Evolutionary conservation across 371 early-diverging fungal species (phyloP), one percentile per base, ranked within the genome.

Genomic region (Apophysomyces ossiformis): DNA sequence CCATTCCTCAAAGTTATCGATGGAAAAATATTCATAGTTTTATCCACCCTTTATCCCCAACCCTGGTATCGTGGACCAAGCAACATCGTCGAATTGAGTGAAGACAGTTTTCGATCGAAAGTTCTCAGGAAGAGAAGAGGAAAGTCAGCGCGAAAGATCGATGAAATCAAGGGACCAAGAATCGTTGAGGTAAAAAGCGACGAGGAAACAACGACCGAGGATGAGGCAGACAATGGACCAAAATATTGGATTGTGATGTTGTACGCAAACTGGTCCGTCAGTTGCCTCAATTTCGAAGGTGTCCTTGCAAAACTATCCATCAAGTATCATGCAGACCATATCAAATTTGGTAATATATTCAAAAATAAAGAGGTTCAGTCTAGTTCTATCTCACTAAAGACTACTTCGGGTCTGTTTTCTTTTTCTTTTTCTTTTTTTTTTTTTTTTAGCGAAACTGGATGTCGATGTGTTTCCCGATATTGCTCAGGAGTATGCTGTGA

Each of bases 11-110:
- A 39, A 15, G 59, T n/a, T 26, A 39, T 13, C 32, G 7, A 5
- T 46, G 39, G 44, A 37, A 26, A 26, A 37, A 41, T 46, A 44
- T 26, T 18, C 0, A 26, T 4, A 87, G 87, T 66, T 0, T 60
- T 87, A 37, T 87, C 85, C 15, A 75, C 81, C 16, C 57, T 82
- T 2, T 74, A 85, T 37, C 86, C 86, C 39, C 88, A 86, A 39
- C 88, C 88, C 13, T 76, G 86, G 68, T 87, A 87, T 60, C 83
- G 75, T 37, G 88, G 88, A 1, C 83, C 88, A 7, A 82, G 82
- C 26, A 77, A 81, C 35, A 77, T 83, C 58, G 59, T 60, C 39
- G 84, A 83, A 58, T 60, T 83, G 0, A 77, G 60, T 37, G 75
- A 72, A 60, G 38, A 60, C 4, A 68, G 66, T 6, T 73, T 76